A percentile compares a stretch with the other conserved stretches of the same genome.
These are phyloP conservation scores for Pseudonitzschia multiseries DNA, from an alignment of 108 stramenopile species.

Conservation along the genomic window DNA sequence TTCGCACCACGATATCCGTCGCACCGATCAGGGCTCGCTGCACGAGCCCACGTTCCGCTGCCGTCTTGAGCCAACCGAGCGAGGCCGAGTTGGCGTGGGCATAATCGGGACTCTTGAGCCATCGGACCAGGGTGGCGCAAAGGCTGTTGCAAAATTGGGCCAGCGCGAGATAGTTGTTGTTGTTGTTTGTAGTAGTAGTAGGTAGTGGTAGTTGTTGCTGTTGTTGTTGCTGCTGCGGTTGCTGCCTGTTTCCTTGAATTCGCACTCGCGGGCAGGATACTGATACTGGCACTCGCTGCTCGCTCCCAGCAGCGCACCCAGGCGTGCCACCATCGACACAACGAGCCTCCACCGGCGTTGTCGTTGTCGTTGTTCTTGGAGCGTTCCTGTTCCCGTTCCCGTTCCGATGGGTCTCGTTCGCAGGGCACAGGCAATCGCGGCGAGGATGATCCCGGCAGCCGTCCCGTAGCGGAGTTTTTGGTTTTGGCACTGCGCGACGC, in stretches of 20 bases:
- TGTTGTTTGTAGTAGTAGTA: too few species aligned
- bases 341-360: too few species aligned
- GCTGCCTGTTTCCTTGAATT: too few species aligned
- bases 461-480: not conserved
- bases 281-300: too few species aligned
- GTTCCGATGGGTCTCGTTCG: not conserved
- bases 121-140: not conserved
- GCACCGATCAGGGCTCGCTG: slow-evolving; percentile 34
- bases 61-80: slow-evolving; percentile 29
- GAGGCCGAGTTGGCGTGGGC: slow-evolving; percentile 28
- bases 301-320: too few species aligned
- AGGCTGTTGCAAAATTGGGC: not conserved
- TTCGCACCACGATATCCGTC: slow-evolving; percentile 23
- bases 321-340: too few species aligned
- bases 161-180: not conserved
- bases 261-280: too few species aligned
- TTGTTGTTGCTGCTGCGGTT: too few species aligned
- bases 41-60: slow-evolving; percentile 34
- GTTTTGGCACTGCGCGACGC: too few species aligned
- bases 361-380: too few species aligned
- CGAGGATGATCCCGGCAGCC: not conserved
- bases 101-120: slow-evolving; percentile 13
- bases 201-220: not conserved
- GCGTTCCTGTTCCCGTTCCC: not conserved
- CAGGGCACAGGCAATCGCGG: not conserved